Percentiles rank a stretch among this genome's conserved stretches.
Evolutionary conservation across 148 eudicot species (phyloP).

Genomic region (Vaccinium corymbosum): DNA sequence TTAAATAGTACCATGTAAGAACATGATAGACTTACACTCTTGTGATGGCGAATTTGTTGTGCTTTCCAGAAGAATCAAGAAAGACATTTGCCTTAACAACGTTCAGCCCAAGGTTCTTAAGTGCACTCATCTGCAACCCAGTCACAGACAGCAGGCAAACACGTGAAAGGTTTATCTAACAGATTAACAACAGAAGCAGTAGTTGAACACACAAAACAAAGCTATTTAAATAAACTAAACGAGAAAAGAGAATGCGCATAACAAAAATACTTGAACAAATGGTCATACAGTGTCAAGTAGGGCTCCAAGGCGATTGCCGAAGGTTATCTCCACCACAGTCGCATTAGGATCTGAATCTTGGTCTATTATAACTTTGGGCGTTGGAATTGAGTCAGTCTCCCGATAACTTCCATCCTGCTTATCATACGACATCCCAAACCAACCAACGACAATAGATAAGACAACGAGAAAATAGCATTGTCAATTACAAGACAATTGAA

Average conservation of each 20-base stretch:
- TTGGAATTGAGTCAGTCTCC: constrained; percentile 66
- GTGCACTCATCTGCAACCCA: constrained; percentile 84
- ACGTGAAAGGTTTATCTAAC: constrained; percentile 24
- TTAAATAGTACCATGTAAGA: constrained; percentile 15
- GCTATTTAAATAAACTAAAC: neutral
- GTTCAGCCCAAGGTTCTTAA: constrained; percentile 86
- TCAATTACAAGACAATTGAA: neutral
- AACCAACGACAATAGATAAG: neutral
- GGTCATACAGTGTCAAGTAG: constrained; percentile 87
- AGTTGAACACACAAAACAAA: neutral
- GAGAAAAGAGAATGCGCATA: neutral
- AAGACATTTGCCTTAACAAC: constrained; percentile 93
- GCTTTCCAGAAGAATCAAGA: constrained; percentile 97
- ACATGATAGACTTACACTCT: constrained; percentile 67
- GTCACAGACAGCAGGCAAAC: constrained; percentile 25
- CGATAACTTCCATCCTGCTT: constrained; percentile 58
- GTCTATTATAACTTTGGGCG: constrained; percentile 86
- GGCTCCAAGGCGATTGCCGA: constrained; percentile 88
- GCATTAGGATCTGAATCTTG: constrained; percentile 85
- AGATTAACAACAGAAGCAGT: constrained; percentile 13
- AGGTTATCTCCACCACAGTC: constrained; percentile 85
- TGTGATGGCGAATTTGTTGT: constrained; percentile 90
- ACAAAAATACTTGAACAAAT: neutral
- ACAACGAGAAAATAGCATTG: neutral
- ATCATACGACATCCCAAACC: neutral